Conservation (phyloP, 805 yeast species). For the Kockiozyma suomiensis region DNA sequence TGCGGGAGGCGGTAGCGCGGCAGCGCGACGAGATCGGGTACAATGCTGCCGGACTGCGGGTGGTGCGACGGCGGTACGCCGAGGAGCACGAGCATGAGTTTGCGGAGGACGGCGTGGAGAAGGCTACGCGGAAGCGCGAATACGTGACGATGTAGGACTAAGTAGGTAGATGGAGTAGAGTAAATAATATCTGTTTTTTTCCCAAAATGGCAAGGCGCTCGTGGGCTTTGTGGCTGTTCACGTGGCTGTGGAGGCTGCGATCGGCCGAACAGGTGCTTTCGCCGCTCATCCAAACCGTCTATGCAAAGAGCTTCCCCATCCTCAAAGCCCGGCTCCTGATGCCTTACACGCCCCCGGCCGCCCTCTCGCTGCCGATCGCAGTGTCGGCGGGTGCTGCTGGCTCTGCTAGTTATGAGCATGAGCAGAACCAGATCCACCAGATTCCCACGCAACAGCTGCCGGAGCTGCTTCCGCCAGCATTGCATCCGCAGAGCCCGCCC, state of each 20-base stretch:
- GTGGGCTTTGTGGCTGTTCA: too few species aligned
- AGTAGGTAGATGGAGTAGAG: too few species aligned
- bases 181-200: too few species aligned
- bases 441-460: slow-evolving; percentile 5
- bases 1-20: slow-evolving; percentile 58
- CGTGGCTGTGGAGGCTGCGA: too few species aligned
- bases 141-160: slow-evolving; percentile 52
- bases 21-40: slow-evolving; percentile 70
- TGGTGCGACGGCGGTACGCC: slow-evolving; percentile 76
- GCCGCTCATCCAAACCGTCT: too few species aligned
- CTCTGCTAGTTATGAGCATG: not conserved
- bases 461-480: slow-evolving; percentile 26
- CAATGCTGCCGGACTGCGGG: slow-evolving; percentile 81
- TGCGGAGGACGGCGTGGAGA: slow-evolving; percentile 61
- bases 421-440: slow-evolving; percentile 2
- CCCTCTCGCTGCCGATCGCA: slow-evolving; percentile 23
- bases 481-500: slow-evolving; percentile 19
- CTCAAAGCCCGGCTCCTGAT: slow-evolving; percentile 6
- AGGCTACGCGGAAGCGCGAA: slow-evolving; percentile 73
- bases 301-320: too few species aligned
- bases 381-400: too few species aligned
- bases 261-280: not conserved
- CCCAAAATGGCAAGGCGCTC: too few species aligned
- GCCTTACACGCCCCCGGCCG: slow-evolving; percentile 35
- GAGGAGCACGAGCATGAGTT: slow-evolving; percentile 72